Percentiles rank a stretch among this genome's conserved stretches.
phyloP scores from a whole-genome alignment of 1,284 basidiomycete genomes.

The Phlebopus sp. region DNA sequence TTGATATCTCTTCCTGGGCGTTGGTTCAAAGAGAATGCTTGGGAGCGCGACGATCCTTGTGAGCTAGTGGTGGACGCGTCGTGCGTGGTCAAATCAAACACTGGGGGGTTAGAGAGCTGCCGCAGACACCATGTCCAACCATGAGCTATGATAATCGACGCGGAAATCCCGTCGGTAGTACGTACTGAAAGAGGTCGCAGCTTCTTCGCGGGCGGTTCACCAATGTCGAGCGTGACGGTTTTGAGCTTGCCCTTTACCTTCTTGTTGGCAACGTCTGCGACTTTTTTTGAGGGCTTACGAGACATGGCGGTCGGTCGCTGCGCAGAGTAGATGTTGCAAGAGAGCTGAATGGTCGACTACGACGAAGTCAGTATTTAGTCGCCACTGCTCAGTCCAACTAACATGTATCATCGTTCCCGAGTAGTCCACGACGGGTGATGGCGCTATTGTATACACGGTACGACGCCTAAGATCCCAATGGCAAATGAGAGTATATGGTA shows the following conservation, averaged over 20 bases:
- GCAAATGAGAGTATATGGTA: no score
- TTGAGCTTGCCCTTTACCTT: conserved; percentile 30
- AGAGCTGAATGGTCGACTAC: no score
- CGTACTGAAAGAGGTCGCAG: conserved; percentile 32
- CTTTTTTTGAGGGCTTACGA: conserved; percentile 15
- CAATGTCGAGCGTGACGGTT: conserved; percentile 36
- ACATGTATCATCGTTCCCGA: background rate
- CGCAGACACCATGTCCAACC: background rate
- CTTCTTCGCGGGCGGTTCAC: conserved; percentile 32
- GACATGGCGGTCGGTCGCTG: conserved; percentile 12
- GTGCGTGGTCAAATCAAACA: conserved; percentile 32
- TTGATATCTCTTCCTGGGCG: conserved; percentile 29
- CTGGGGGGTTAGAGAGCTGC: conserved; percentile 37
- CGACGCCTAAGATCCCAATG: background rate
- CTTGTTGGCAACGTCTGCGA: conserved; percentile 8
- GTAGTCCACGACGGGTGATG: no score
- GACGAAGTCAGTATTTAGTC: no score
- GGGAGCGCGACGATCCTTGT: conserved; percentile 5
- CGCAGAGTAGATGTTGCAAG: no score
- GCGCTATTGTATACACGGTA: no score
- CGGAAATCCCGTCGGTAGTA: background rate
- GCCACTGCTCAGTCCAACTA: no score
- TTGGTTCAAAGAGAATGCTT: conserved; percentile 4
- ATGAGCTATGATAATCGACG: background rate
- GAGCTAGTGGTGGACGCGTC: conserved; percentile 10